phyloP scores from a whole-genome alignment of 108 stramenopile species.

The Pseudonitzschia delicatissima region DNA sequence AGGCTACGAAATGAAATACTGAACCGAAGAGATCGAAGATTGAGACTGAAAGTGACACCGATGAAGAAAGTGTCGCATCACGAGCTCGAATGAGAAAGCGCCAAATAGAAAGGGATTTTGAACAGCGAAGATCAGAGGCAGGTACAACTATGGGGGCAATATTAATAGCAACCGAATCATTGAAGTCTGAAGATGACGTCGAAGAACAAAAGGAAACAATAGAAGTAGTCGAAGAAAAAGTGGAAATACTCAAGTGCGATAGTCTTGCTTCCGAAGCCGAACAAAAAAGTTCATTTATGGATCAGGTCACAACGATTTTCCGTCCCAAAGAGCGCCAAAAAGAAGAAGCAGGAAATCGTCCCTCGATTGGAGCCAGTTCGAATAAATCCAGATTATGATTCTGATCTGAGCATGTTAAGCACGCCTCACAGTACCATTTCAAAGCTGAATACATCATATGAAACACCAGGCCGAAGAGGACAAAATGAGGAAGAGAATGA shows the following conservation, averaged over 20 bases:
- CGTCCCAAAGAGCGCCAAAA: too few species aligned
- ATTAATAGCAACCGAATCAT: conserved; percentile 3
- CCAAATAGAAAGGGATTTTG: not conserved
- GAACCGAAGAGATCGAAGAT: not conserved
- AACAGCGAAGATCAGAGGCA: not conserved
- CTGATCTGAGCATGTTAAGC: not conserved
- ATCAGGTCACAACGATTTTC: not conserved
- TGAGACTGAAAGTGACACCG: not conserved
- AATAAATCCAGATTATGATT: not conserved
- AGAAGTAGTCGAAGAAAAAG: not conserved
- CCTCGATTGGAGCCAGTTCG: not conserved
- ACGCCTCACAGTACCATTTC: too few species aligned
- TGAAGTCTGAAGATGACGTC: conserved; percentile 4
- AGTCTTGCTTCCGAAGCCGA: too few species aligned
- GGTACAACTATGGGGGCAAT: conserved; percentile 10
- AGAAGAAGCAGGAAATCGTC: not conserved
- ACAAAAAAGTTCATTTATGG: not conserved
- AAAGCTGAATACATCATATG: too few species aligned
- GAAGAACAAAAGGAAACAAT: not conserved
- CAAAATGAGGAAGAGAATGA: too few species aligned
- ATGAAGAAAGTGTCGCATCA: not conserved
- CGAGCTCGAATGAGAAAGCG: conserved; percentile 12
- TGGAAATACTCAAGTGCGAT: too few species aligned
- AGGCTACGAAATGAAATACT: not conserved
- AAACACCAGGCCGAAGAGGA: too few species aligned